phyloP scores from a whole-genome alignment of 169 alveolate species.

The Eimeria maxima region DNA sequence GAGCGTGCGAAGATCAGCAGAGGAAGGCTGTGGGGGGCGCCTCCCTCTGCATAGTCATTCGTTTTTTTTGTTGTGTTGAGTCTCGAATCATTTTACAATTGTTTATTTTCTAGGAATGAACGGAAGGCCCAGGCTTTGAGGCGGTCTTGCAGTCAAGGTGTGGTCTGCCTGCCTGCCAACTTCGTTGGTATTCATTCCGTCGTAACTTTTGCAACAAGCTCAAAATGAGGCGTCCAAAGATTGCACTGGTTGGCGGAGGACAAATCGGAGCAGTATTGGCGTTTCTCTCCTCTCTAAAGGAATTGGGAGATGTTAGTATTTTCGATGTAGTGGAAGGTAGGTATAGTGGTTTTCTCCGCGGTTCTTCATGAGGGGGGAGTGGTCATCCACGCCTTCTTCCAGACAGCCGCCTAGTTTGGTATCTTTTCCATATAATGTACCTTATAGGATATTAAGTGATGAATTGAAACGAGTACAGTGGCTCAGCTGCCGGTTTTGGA shows the following conservation, averaged over 20 bases:
- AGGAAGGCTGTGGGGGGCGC: not conserved
- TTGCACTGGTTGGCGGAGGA: slow-evolving; percentile 92
- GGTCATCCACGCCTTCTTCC: not conserved
- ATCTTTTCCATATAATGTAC: not conserved
- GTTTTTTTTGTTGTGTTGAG: not conserved
- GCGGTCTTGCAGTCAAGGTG: slow-evolving; percentile 19
- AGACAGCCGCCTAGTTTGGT: not conserved
- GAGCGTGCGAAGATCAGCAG: not conserved
- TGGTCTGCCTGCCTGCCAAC: not conserved
- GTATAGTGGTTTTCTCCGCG: not conserved
- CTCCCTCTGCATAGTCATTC: not conserved
- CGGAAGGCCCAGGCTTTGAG: not conserved
- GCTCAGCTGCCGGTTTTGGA: not conserved
- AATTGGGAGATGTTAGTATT: slow-evolving; percentile 90
- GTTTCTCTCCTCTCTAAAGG: slow-evolving; percentile 89
- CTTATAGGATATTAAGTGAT: not conserved
- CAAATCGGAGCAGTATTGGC: slow-evolving; percentile 93
- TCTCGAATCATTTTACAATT: not conserved
- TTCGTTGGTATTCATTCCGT: not conserved
- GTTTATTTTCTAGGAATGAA: slow-evolving; percentile 18
- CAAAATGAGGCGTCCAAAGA: slow-evolving; percentile 84
- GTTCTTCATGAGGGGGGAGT: not conserved
- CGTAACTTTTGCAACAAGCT: not conserved
- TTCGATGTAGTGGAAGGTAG: slow-evolving; percentile 90
- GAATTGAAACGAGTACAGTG: not conserved